Conservation (phyloP, 2,329 filamentous ascomycete species). For the Aspergillus japonicus region DNA sequence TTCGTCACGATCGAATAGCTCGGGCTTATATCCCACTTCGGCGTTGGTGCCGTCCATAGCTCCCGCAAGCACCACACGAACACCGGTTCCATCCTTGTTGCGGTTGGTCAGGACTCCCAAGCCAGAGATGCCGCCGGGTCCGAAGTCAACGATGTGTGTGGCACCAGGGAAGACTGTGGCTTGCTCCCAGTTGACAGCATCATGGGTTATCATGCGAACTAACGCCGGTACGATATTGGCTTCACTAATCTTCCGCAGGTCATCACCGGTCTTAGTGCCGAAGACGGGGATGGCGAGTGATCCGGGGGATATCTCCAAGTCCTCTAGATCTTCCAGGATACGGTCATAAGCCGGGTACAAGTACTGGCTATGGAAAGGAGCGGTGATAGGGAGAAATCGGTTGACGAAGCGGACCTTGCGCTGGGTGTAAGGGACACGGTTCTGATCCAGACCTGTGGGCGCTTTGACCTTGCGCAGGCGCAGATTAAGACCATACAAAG, state of each 20-base stretch:
- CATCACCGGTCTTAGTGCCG: constrained; percentile 84
- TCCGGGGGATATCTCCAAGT: constrained; percentile 71
- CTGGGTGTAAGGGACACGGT: constrained; percentile 87
- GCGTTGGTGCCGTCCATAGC: constrained; percentile 85
- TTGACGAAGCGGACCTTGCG: constrained; percentile 96
- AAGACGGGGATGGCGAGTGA: constrained; percentile 81
- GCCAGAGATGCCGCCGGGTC: constrained; percentile 93
- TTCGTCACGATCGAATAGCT: constrained; percentile 95
- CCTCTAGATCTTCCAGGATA: constrained; percentile 83
- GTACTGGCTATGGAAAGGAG: constrained; percentile 97
- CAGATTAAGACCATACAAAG: constrained; percentile 91
- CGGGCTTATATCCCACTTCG: constrained; percentile 96
- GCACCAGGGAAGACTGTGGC: constrained; percentile 87
- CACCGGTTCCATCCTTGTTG: constrained; percentile 98
- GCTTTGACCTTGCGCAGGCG: constrained; percentile 96
- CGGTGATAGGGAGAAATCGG: constrained; percentile 94
- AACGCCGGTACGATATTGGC: constrained; percentile 83
- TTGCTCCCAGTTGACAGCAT: constrained; percentile 93
- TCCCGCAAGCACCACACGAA: constrained; percentile 92
- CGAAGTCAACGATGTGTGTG: constrained; percentile 94
- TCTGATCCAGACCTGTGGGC: constrained; percentile 94
- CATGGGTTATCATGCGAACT: constrained; percentile 88
- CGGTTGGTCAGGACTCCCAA: constrained; percentile 94
- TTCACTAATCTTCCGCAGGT: constrained; percentile 68
- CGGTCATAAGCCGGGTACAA: constrained; percentile 76